Conservation (phyloP, 2,329 filamentous ascomycete species). For the Didymella arachidicola region DNA sequence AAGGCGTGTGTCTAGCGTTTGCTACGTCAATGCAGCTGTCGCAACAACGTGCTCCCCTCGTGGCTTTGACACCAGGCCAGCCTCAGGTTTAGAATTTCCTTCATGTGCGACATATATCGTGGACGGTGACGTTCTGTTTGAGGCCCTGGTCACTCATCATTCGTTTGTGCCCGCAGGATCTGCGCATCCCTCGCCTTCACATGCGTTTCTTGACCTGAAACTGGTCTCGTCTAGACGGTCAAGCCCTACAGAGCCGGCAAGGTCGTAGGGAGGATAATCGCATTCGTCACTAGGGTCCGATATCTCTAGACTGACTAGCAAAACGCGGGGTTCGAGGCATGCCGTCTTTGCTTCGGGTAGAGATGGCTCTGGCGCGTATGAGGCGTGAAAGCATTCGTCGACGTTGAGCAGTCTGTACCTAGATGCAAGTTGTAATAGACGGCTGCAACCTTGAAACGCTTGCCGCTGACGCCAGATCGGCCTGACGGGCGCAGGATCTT, state of each 20-base stretch:
- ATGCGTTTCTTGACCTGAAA: conserved; percentile 19
- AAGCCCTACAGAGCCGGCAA: conserved; percentile 11
- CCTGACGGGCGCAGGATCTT: neutral
- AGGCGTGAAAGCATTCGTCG: neutral
- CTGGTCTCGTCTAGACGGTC: conserved; percentile 8
- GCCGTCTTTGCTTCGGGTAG: conserved; percentile 6
- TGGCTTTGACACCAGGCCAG: conserved; percentile 4
- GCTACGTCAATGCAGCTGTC: conserved; percentile 7
- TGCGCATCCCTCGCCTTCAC: conserved; percentile 10
- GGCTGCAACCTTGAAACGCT: neutral
- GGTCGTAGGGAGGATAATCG: neutral
- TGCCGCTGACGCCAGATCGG: conserved; percentile 3
- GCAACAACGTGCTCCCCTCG: conserved; percentile 11
- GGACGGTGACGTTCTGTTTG: neutral
- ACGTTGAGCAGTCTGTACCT: neutral
- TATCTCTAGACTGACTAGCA: conserved; percentile 10
- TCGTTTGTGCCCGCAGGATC: conserved; percentile 8
- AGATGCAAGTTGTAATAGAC: neutral
- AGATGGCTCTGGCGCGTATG: conserved; percentile 8
- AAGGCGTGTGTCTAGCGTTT: conserved; percentile 13
- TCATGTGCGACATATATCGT: neutral
- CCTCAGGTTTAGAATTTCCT: neutral
- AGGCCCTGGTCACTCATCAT: conserved; percentile 8
- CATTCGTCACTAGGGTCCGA: conserved; percentile 7
- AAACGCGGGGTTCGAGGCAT: conserved; percentile 27